Percentiles rank a stretch among this genome's conserved stretches.
Evolutionary conservation across 2,329 filamentous ascomycete species (phyloP).

Genomic region (Myriangium duriaei): DNA sequence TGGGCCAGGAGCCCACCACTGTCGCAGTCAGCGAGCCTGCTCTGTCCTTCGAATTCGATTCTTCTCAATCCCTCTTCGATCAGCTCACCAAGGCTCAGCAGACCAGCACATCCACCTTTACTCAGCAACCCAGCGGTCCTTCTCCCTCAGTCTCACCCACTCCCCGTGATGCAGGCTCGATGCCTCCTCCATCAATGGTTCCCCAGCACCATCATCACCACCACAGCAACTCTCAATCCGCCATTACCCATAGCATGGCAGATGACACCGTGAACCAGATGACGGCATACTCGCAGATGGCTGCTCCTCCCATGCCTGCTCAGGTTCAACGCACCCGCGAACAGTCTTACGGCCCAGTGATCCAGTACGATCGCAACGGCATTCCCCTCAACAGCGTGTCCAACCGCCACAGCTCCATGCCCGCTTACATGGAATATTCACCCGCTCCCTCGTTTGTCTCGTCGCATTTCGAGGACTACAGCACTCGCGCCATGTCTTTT

Average conservation of each 20-base stretch:
- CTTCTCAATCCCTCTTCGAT: conserved; percentile 96
- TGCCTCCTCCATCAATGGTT: conserved; percentile 84
- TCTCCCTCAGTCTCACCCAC: conserved; percentile 79
- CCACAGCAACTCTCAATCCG: conserved; percentile 17
- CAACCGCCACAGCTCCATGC: conserved; percentile 96
- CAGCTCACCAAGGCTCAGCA: conserved; percentile 99
- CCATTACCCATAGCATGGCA: conserved; percentile 37
- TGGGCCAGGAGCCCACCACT: conserved; percentile 95
- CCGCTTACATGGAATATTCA: conserved; percentile 94
- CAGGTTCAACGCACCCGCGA: conserved; percentile 71
- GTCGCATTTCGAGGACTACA: conserved; percentile 98
- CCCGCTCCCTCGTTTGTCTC: conserved; percentile 95
- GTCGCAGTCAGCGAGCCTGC: conserved; percentile 94
- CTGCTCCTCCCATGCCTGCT: conserved; percentile 57
- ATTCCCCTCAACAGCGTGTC: conserved; percentile 72
- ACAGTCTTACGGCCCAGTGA: conserved; percentile 58
- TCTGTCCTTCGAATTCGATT: conserved; percentile 97
- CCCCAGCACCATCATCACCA: conserved; percentile 33
- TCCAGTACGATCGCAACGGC: conserved; percentile 87
- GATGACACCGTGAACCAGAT: conserved; percentile 49
- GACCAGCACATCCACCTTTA: conserved; percentile 92
- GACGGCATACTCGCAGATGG: conserved; percentile 61
- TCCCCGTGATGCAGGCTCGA: conserved; percentile 80
- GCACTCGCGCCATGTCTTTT: conserved; percentile 87
- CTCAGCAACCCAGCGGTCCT: conserved; percentile 34